Percentiles rank a stretch among this genome's conserved stretches.
These are phyloP conservation scores for Arbutus unedo DNA, from an alignment of 148 eudicot genomes.

Conservation along the genomic window DNA sequence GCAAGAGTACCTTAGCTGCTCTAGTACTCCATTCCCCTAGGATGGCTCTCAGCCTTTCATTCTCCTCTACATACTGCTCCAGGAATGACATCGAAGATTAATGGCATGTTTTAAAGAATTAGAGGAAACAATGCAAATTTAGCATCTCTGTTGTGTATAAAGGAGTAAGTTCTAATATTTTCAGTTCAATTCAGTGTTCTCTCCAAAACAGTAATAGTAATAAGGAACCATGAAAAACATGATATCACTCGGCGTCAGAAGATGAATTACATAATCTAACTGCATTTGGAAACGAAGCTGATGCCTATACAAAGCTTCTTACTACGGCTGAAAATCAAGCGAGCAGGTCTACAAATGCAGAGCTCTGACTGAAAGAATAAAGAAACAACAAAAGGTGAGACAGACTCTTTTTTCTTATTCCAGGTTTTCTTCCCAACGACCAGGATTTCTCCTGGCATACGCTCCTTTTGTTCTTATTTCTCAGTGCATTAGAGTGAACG, in stretches of 20 bases:
- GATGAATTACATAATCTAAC: neutral
- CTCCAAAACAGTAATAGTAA: too few species aligned
- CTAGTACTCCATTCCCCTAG: constrained; percentile 93
- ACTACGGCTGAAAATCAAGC: neutral
- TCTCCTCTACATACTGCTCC: constrained; percentile 88
- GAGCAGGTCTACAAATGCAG: neutral
- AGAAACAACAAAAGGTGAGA: neutral
- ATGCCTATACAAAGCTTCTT: neutral
- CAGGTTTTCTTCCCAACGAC: neutral
- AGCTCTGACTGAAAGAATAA: neutral
- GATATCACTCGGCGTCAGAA: neutral
- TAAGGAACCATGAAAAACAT: neutral
- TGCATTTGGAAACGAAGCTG: neutral
- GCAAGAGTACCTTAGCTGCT: constrained; percentile 79
- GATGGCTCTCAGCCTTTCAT: constrained; percentile 92
- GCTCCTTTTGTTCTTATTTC: constrained; percentile 6
- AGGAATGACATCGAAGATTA: constrained; percentile 8
- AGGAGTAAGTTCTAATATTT: neutral
- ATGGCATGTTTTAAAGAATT: neutral
- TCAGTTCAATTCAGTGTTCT: neutral
- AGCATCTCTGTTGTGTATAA: neutral
- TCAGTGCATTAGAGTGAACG: neutral
- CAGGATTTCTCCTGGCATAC: neutral
- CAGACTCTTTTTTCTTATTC: neutral
- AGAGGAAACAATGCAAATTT: neutral